Evolutionary conservation across 345 rosid genomes (phyloP).

Genomic region (Limnanthes douglasii): DNA sequence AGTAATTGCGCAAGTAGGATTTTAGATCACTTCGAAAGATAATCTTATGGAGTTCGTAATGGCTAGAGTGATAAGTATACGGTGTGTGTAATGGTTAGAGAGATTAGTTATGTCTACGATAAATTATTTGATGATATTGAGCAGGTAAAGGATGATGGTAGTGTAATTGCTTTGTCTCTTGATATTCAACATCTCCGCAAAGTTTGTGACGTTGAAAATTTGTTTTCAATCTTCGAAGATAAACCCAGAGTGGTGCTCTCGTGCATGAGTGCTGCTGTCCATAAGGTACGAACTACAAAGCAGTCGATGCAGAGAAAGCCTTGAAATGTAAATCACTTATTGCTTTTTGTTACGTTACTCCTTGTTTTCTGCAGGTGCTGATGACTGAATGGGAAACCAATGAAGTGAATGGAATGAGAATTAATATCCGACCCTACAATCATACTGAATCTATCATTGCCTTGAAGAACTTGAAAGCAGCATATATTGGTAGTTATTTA

Average conservation of each 20-base stretch:
- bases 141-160: constrained; percentile 52
- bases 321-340: not conserved
- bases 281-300: constrained; percentile 34
- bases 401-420: constrained; percentile 32
- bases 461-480: constrained; percentile 81
- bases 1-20: too few relatives aligned
- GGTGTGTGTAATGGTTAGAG: not conserved
- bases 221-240: constrained; percentile 43
- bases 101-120: not conserved
- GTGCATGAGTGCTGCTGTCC: constrained; percentile 74
- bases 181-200: constrained; percentile 62
- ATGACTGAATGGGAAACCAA: constrained; percentile 18
- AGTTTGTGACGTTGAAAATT: constrained; percentile 29
- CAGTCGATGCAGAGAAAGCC: not conserved
- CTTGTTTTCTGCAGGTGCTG: constrained; percentile 23
- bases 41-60: too few relatives aligned
- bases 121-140: too few relatives aligned
- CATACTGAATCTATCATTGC: constrained; percentile 73
- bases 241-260: constrained; percentile 66
- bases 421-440: constrained; percentile 62
- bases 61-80: too few relatives aligned
- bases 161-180: constrained; percentile 37
- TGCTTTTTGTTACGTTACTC: not conserved
- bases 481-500: constrained; percentile 62
- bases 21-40: too few relatives aligned